Base-by-base conservation (phyloP, 2,329 filamentous ascomycete genomes). In the Polychaeton citri region DNA sequence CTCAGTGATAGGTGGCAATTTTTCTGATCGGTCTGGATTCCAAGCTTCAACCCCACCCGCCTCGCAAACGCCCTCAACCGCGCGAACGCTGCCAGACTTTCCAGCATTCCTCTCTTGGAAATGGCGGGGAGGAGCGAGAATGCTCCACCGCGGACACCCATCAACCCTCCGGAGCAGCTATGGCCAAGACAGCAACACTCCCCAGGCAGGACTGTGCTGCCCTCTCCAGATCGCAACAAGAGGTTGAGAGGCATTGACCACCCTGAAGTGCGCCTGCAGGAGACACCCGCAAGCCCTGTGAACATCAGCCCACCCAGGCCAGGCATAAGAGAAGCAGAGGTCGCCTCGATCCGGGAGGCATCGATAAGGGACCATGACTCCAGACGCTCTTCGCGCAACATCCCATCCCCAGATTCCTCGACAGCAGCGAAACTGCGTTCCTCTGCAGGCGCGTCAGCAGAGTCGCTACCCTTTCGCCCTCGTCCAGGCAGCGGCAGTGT, bases 261-360 rank as follows among this genome's bases (percentile, higher is more conserved):
- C n/a, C 47, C 49, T 17, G 46, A 51, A 20, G 41, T 55, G 30
- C 48, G 52, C 13, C 42, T 57, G 34, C 51, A 55, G 31, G 47
- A 49, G 20, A 45, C 54, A 10, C 53, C 54, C 5, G 40, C 49
- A 10, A 56, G 51, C 36, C 53, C 53, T 2, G 51, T 55, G 20
- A 55, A 40, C 38, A 55, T 56, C 40, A 52, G 41, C 21, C 52
- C 51, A 6, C 52, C 52, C 9, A 40, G 46, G 16, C 43, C 41
- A 19, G 45, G 41, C 34, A 46, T 55, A 8, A 40, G 47, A 33
- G 49, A 52, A 21, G 40, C 47, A 2, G 54, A 55, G 24, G 43
- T 42, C 9, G 54, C 50, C 17, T 48, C 50, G 12, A 50, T 54
- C 31, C 40, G 36, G 8, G 31, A 45, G 12, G 21, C 26, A 20